Base-by-base conservation (phyloP, 805 yeast genomes). In the Candida chauliodis region DNA sequence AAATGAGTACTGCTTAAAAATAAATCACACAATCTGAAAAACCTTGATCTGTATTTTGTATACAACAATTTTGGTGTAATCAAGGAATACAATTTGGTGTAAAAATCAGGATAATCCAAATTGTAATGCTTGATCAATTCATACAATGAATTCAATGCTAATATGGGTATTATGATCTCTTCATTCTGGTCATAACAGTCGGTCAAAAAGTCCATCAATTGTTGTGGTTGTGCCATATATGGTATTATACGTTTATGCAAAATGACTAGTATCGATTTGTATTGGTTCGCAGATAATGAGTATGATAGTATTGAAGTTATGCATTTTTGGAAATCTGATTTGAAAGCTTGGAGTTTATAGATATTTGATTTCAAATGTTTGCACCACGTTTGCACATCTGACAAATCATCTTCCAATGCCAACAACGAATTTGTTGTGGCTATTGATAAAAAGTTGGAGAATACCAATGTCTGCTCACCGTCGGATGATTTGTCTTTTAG, bases 101-200 rank as follows among this genome's bases (percentile, higher is more conserved):
- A 91, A 55, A 91, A 93, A 45, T 88, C 82, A 13, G 98, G 97
- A 58, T 91, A 91, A 53, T 91, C 98, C 50, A 91, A 70, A 55
- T 90, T 90, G 59, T 78, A 79, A 40, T 73, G 70, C 51, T 77
- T 85, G 81, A 91, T 91, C 43, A 91, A 69, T 51, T 79, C 88
- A 62, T 88, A 91, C 37, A 91, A 67, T 8, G 96, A 95, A 58
- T 89, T 91, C 50, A 91, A 71, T 2, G 98, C 82, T 37, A 93
- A 63, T 30, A 91, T 76, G 13, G 90, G 83, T 10, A 82, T 67
- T 5, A 82, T 71, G 11, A 54, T 55, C 45, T 67, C 73, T 19
- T 61, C 64, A 24, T 50, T 53, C 31, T 56, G 52, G 47, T 84
- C 73, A 55, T 88, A 90, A 2, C 95, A 81, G 44, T 86, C 95